Percentiles rank a stretch among this genome's conserved stretches.
These are phyloP conservation scores for Pythium coloratum DNA, from an alignment of 352 stramenopile species.

Conservation along the genomic window DNA sequence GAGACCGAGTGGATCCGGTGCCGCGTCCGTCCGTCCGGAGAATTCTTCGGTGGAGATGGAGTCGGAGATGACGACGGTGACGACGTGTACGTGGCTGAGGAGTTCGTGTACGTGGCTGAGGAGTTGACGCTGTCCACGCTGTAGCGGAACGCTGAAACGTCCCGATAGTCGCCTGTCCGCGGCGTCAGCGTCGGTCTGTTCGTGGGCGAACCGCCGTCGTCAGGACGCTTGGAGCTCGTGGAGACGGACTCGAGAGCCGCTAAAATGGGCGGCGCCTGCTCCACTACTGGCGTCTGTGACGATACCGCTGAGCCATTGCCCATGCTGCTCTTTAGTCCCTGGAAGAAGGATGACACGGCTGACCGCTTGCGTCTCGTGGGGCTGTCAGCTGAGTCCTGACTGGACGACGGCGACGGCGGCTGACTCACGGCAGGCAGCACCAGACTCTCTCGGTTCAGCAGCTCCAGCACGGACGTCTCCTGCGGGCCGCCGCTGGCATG, in stretches of 20 bases:
- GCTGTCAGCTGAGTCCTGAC: not conserved
- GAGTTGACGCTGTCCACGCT: not conserved
- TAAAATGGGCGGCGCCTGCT: not conserved
- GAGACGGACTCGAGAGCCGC: conserved; percentile 2
- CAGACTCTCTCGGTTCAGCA: not conserved
- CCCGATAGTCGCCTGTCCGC: not conserved
- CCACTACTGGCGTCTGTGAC: not conserved
- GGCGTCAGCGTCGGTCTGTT: too few species aligned
- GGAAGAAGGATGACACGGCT: conserved; percentile 5
- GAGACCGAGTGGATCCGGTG: conserved; percentile 1
- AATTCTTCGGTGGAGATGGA: conserved; percentile 4
- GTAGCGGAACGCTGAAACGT: not conserved
- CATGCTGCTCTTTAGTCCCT: conserved; percentile 10
- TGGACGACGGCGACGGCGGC: not conserved
- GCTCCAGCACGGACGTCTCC: not conserved
- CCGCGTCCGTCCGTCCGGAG: not conserved
- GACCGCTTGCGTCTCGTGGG: conserved; percentile 9
- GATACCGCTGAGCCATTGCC: not conserved
- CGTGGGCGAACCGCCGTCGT: not conserved
- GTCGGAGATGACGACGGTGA: not conserved
- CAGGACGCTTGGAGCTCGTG: not conserved
- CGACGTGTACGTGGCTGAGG: not conserved
- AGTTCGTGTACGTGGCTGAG: not conserved
- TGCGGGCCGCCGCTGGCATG: not conserved
- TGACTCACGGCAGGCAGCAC: not conserved